Percentiles rank a stretch among this genome's conserved stretches.
Evolutionary conservation across 306 rosid genomes (phyloP).

Genomic region (Carpinus viminea): DNA sequence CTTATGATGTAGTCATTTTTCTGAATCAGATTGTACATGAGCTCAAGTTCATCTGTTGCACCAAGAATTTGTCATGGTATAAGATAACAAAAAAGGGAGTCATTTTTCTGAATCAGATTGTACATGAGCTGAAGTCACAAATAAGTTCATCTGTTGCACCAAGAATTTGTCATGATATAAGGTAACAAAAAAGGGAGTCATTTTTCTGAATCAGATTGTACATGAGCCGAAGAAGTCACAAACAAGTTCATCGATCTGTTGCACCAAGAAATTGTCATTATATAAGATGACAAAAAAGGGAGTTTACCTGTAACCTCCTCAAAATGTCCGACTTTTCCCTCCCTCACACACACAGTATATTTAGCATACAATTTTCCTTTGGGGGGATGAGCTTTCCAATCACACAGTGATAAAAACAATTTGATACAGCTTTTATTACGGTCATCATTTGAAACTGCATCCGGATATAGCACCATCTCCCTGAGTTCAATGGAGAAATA

Average conservation of each 20-base stretch:
- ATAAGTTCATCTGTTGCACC: background rate
- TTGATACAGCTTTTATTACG: background rate
- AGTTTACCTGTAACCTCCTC: background rate
- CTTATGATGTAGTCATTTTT: no score
- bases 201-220: no score
- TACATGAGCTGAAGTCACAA: no score
- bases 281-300: no score
- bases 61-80: no score
- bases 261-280: background rate
- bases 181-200: background rate
- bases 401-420: background rate
- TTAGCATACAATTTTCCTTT: constrained; percentile 1
- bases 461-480: background rate
- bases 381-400: constrained; percentile 6
- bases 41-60: background rate
- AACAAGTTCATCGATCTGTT: background rate
- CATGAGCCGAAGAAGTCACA: no score
- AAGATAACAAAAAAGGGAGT: background rate
- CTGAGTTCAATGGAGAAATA: background rate
- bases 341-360: background rate
- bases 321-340: background rate
- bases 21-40: no score
- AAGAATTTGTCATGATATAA: background rate
- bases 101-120: no score
- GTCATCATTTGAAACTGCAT: background rate